Percentiles rank a stretch among this genome's conserved stretches.
Evolutionary conservation across 2,329 filamentous ascomycete species (phyloP).

Genomic region (Paraconiothyrium sp.): DNA sequence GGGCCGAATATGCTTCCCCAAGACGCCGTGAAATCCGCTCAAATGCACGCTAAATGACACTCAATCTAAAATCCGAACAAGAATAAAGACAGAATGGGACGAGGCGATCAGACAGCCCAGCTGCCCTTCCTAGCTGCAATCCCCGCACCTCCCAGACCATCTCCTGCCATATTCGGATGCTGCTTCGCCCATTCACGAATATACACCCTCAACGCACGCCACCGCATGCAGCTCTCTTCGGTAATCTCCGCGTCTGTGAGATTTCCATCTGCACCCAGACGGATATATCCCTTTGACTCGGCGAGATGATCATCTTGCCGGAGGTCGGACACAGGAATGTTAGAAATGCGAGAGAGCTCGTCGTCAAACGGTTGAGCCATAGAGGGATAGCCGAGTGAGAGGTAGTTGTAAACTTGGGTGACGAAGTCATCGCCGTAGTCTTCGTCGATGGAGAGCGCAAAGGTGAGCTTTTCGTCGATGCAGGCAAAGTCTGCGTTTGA

Average conservation of each 20-base stretch:
- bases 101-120: conserved; percentile 50
- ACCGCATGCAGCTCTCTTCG: conserved; percentile 71
- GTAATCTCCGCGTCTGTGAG: conserved; percentile 61
- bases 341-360: conserved; percentile 83
- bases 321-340: conserved; percentile 74
- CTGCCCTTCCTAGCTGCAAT: conserved; percentile 58
- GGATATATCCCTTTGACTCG: conserved; percentile 77
- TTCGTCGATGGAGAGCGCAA: conserved; percentile 59
- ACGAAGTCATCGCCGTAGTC: conserved; percentile 88
- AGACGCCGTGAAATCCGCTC: neutral
- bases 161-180: conserved; percentile 72
- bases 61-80: neutral
- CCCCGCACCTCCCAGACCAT: conserved; percentile 46
- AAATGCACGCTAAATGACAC: conserved; percentile 12
- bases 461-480: conserved; percentile 53
- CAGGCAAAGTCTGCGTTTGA: conserved; percentile 51
- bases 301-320: conserved; percentile 73
- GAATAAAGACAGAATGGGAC: neutral
- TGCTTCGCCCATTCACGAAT: conserved; percentile 90
- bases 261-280: conserved; percentile 58
- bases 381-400: conserved; percentile 90
- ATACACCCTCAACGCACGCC: conserved; percentile 84
- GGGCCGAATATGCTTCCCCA: neutral
- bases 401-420: conserved; percentile 96
- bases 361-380: conserved; percentile 84